phyloP scores from a whole-genome alignment of 179 eudicot species.

The Carnegiea gigantea region DNA sequence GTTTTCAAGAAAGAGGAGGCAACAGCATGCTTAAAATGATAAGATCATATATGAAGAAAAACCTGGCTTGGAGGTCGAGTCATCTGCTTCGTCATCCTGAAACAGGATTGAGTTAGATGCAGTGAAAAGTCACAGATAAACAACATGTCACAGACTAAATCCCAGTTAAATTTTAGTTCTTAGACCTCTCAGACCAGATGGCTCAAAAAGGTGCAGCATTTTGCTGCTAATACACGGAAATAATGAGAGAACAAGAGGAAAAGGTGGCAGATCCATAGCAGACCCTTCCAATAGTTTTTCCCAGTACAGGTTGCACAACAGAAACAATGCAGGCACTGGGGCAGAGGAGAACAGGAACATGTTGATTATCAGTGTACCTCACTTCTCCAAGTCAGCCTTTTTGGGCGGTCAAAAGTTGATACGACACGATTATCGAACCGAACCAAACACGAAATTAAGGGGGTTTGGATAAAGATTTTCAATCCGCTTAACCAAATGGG shows the following conservation, averaged over 20 bases:
- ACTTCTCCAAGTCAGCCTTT: background rate
- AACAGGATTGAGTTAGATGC: conserved; percentile 11
- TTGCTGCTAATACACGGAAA: background rate
- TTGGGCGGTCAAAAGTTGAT: too few species aligned
- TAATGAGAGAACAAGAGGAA: background rate
- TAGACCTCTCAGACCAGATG: conserved; percentile 2
- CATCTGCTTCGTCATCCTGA: conserved; percentile 77
- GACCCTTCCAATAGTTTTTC: background rate
- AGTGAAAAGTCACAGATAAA: conserved; percentile 1
- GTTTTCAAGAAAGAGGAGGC: conserved; percentile 7
- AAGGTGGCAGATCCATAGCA: background rate
- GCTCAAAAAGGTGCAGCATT: background rate
- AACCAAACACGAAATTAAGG: too few species aligned
- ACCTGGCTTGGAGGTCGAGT: conserved; percentile 57
- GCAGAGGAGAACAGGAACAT: background rate
- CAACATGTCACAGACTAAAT: background rate
- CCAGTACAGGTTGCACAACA: background rate
- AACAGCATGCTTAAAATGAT: background rate
- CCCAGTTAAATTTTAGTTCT: background rate
- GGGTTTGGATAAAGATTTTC: too few species aligned
- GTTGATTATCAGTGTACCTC: background rate
- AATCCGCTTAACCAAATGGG: too few species aligned
- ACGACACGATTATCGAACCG: too few species aligned
- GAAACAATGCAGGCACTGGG: background rate
- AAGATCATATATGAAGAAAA: conserved; percentile 14